Base-by-base conservation (phyloP, 192 early-diverging fungal species). In the Diversispora epigaea region DNA sequence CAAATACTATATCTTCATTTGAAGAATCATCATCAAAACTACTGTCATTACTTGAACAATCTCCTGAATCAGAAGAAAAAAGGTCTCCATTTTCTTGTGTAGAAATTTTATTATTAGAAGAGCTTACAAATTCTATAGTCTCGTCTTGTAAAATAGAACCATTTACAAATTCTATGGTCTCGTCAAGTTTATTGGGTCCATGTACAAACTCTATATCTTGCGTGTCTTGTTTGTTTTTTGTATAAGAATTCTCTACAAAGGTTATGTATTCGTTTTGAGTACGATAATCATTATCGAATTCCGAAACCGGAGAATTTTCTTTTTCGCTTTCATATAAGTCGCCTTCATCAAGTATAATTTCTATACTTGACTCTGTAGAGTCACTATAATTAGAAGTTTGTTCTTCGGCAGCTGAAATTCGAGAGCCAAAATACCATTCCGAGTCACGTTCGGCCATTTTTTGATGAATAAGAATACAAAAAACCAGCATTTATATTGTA, bases 361-460 rank as follows among this genome's bases (percentile, higher is more conserved):
- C 6, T 8, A 3, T 60, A 40, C 6, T n/a, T 17, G 61, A 63
- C 32, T 17, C 14, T 50, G 49, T 43, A 40, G 14, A 11, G 15
- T 22, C 39, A 17, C 32, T 63, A 66, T n/a, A 21, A 4, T n/a
- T 21, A 45, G 40, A 63, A 63, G 39, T 17, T 12, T 63, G 32
- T n/a, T 22, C 15, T 19, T 66, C 46, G 39, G 64, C 1, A 19
- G 3, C 19, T 11, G 64, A 64, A 14, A 43, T 15, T 6, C 11
- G 11, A 17, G 62, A 46, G 21, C 64, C 44, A 19, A 66, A 46
- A 47, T 66, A 66, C 64, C 64, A 66, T 2, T 66, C 64, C 21
- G 43, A 46, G 19, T 66, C 64, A 66, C 21, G 17, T 44, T 66
- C 64, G 0, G 64, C 44, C 64, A 66, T 66, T 25, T n/a, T 43